Evolutionary conservation across 108 stramenopile genomes (phyloP), one percentile per base, ranked within the genome.

Genomic region (Chaetoceros muelleri): DNA sequence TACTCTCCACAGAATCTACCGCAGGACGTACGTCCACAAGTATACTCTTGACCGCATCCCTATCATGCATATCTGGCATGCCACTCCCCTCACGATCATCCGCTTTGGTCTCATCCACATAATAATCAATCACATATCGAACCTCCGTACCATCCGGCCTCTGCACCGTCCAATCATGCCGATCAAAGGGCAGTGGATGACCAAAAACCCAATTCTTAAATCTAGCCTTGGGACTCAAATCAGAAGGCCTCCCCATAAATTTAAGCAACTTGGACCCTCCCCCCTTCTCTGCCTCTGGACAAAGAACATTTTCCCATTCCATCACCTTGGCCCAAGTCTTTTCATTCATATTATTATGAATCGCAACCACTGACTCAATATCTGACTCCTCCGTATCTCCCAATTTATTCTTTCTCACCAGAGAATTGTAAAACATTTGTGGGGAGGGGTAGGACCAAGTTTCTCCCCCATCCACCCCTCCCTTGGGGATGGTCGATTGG

Each of bases 291-390:
- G 10, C 17, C 7, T 26, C 22, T 44, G 65, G 60, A 53, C 52
- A 45, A 31, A 75, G 44, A 24, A 82, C 76, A 25, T 52, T 53
- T 69, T 99, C 99, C 99, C 99, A 99, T 69, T 95, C 85, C 59
- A 93, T 64, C 16, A 99, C 82, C 59, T 83, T 67, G 19, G 55
- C 55, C 99, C 99, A 99, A 21, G 97, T 96, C 29, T 74, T 78
- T 71, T 99, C 99, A 74, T 99, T 99, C 99, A 99, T 99, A 64
- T 88, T 84, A 79, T 99, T 99, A 81, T 99, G 99, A 52, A 99
- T 74, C 3, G 96, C 92, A 30, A 99, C 96, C 2, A 99, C 96
- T 50, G 66, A 62, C 21, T 69, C 82, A 75, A 96, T 94, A 56
- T 90, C 85, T 18, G 53, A 44, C 7, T 80, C 74, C 45, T 80